Conservation (phyloP, 805 yeast species). For the Starmerella cellae region DNA sequence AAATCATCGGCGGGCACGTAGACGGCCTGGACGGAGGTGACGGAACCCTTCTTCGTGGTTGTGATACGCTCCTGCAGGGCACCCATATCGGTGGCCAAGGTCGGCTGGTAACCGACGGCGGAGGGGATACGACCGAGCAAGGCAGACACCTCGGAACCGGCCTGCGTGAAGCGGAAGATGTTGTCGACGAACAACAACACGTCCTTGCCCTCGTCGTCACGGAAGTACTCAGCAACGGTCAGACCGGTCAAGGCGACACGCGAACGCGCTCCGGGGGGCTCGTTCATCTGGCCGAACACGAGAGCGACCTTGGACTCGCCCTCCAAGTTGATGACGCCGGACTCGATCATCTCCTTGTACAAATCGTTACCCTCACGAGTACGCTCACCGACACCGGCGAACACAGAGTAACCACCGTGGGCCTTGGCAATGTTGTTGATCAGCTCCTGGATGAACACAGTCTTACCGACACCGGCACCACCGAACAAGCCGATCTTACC, state of each 20-base stretch:
- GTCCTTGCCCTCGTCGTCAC: slow-evolving; percentile 99
- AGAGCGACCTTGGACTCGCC: slow-evolving; percentile 99
- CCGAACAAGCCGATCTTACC: slow-evolving; percentile 99
- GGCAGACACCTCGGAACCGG: slow-evolving; percentile 99
- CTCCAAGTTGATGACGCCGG: slow-evolving; percentile 98
- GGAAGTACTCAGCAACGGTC: slow-evolving; percentile 99
- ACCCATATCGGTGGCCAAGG: slow-evolving; percentile 99
- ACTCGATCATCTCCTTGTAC: slow-evolving; percentile 99
- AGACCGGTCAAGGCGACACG: slow-evolving; percentile 99
- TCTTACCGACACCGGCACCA: slow-evolving; percentile 99
- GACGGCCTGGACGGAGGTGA: slow-evolving; percentile 99
- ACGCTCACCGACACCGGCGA: slow-evolving; percentile 99
- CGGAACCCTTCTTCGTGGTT: slow-evolving; percentile 99
- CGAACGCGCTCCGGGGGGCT: slow-evolving; percentile 99
- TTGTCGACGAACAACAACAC: slow-evolving; percentile 97
- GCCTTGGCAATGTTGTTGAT: slow-evolving; percentile 99
- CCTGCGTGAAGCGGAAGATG: slow-evolving; percentile 99
- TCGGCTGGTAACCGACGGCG: slow-evolving; percentile 99
- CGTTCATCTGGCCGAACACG: slow-evolving; percentile 99
- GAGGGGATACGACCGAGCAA: slow-evolving; percentile 99
- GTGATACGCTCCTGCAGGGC: slow-evolving; percentile 99
- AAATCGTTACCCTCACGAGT: slow-evolving; percentile 99
- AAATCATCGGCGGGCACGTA: slow-evolving; percentile 99
- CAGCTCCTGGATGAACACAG: slow-evolving; percentile 98
- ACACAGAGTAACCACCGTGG: slow-evolving; percentile 99